Conservation (phyloP, 371 early-diverging fungal genomes). For the Synchytrium microbalum region DNA sequence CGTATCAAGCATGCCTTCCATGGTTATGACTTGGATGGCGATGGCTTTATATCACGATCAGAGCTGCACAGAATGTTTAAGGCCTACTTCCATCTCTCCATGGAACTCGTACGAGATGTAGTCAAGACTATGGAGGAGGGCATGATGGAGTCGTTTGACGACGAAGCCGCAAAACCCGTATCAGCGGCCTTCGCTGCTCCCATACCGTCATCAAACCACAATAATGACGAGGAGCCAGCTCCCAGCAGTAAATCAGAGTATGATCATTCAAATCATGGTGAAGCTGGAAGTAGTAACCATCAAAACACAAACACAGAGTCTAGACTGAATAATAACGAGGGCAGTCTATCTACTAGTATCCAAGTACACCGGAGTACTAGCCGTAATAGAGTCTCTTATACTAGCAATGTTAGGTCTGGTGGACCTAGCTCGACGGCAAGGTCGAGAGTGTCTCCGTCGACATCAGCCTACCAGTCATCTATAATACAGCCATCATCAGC, state of each 20-base stretch:
- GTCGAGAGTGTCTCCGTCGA: not conserved
- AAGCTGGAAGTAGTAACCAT: not conserved
- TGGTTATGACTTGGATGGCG: slow-evolving; percentile 87
- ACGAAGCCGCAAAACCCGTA: slow-evolving; percentile 84
- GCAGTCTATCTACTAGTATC: not conserved
- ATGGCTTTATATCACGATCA: slow-evolving; percentile 73
- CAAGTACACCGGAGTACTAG: not conserved
- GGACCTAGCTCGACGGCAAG: not conserved
- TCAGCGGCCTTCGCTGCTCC: slow-evolving; percentile 85
- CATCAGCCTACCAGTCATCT: not conserved
- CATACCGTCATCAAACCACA: slow-evolving; percentile 4
- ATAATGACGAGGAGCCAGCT: slow-evolving; percentile 15
- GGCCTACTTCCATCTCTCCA: slow-evolving; percentile 79
- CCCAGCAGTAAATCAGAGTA: not conserved
- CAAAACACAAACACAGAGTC: not conserved
- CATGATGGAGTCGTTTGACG: slow-evolving; percentile 83
- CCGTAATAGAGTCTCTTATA: too few species aligned
- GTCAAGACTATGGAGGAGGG: slow-evolving; percentile 85
- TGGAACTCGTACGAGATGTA: slow-evolving; percentile 82
- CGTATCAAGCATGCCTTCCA: slow-evolving; percentile 77
- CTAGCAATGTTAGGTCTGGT: not conserved
- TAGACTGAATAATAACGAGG: not conserved
- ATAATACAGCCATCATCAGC: not conserved
- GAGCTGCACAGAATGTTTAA: slow-evolving; percentile 85
- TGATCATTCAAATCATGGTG: not conserved